Evolutionary conservation across 176 grass and related monocot species (phyloP), one percentile per base, ranked within the genome.

Genomic region (Zoysia japonica): DNA sequence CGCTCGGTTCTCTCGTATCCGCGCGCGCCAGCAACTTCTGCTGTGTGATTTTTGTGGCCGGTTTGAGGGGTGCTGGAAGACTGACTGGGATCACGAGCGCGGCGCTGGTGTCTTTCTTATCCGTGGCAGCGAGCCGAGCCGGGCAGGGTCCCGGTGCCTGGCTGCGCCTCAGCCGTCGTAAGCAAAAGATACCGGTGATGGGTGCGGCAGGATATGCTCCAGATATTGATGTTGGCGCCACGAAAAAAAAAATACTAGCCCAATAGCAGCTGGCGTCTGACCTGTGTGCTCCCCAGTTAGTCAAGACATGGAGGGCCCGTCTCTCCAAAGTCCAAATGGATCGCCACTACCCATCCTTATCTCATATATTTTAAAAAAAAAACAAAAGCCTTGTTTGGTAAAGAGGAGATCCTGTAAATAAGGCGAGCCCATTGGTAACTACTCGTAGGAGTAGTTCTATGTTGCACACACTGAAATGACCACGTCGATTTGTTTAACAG

Each of bases 121-220:
- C 28, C 0, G 28, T 54, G 65, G 47, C 15, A 50, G 63, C 8
- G 75, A 1, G 14, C 28, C 15, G 16, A 65, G 12, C 53, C 19
- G 9, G 11, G 80, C 45, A 52, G 9, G 10, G 1, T 5, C 52
- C 20, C 70, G 44, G 46, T n/a, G 44, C 40, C 11, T 16, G 42
- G 20, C 16, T 5, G 2, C 28, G 10, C n/a, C 48, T 72, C n/a
- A 7, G 12, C 50, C 75, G 48, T 68, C 77, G 20, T 78, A 67
- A 54, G 75, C 54, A 51, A 62, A 70, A 84, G 62, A 84, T 80
- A 84, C 75, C 71, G 76, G 9, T 88, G 86, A 84, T 80, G 81
- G 19, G 40, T 36, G 76, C 63, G 4, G 17, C 0, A 75, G 70
- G 81, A 88, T 88, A 84, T 12, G 81, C 47, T 11, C 38, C 81